Evolutionary conservation across 2,329 filamentous ascomycete genomes (phyloP), one percentile per base, ranked within the genome.

Genomic region (Fusarium sp.): DNA sequence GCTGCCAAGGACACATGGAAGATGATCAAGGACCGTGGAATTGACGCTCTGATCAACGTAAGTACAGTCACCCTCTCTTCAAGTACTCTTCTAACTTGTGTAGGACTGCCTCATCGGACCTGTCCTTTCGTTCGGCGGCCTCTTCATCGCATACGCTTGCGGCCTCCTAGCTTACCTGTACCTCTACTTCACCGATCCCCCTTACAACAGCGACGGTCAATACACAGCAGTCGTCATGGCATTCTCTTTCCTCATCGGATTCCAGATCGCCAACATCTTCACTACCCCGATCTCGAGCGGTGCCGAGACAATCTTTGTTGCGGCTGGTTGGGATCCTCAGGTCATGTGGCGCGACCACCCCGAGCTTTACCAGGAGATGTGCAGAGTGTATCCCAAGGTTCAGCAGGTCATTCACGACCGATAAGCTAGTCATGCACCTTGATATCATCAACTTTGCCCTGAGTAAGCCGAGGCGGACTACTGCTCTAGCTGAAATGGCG

Each of bases 301-400:
- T n/a, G 90, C 97, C 71, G 93, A 97, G 75, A 97, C 95, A 0
- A 93, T 97, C 69, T 98, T 98, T 77, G 94, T 97, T 1, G 95
- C 94, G 1, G 85, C 88, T 50, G 90, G 89, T 1, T 92, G 90
- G 87, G 89, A 92, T 54, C 90, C 90, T 0, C 88, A 93, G 78
- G 93, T 96, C 13, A 85, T 97, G 85, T 92, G 94, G 80, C 86
- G 89, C 46, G 91, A 96, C 64, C 95, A 97, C 81, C 90, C 91
- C 0, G 94, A 97, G 69, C 83, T 98, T 52, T 98, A 96, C 81
- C 85, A 90, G 21, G 88, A 90, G 70, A 92, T 98, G 90, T 86
- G 97, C 3, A 84, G 87, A 58, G 91, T 97, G 19, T 98, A 97
- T 79, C 95, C 95, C 12, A 89, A 93, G 71, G 92, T 97, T 8